phyloP scores from a whole-genome alignment of 306 rosid genomes.

The Trifolium dubium region DNA sequence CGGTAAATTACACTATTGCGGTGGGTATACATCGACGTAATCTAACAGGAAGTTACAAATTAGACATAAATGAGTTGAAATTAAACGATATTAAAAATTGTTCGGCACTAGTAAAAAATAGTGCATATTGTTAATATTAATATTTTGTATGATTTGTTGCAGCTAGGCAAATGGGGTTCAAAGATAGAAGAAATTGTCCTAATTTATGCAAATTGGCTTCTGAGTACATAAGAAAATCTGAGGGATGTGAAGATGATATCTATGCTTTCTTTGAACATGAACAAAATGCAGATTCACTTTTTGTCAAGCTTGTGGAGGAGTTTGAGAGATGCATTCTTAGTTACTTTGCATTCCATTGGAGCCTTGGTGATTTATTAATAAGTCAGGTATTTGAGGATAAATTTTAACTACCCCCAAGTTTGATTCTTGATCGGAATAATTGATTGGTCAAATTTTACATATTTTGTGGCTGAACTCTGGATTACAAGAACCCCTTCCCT shows the following conservation, averaged over 20 bases:
- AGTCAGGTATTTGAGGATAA: constrained; percentile 63
- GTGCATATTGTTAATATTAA: no score
- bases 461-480: no score
- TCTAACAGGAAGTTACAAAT: no score
- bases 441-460: no score
- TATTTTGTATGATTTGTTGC: constrained; percentile 45
- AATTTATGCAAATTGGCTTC: constrained; percentile 82
- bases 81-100: background rate
- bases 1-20: no score
- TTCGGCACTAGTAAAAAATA: background rate
- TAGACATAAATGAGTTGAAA: no score
- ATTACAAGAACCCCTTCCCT: no score
- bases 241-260: constrained; percentile 81
- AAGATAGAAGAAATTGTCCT: constrained; percentile 78
- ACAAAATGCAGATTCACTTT: constrained; percentile 83
- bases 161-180: constrained; percentile 98
- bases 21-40: no score
- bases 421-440: no score
- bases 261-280: constrained; percentile 74
- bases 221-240: constrained; percentile 76
- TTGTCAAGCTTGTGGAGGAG: constrained; percentile 96
- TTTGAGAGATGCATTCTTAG: constrained; percentile 97
- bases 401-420: no score
- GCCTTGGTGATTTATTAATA: constrained; percentile 71
- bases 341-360: constrained; percentile 96